These are phyloP conservation scores for Gigaspora rosea DNA, from an alignment of 192 early-diverging fungal genomes.

Conservation along the genomic window DNA sequence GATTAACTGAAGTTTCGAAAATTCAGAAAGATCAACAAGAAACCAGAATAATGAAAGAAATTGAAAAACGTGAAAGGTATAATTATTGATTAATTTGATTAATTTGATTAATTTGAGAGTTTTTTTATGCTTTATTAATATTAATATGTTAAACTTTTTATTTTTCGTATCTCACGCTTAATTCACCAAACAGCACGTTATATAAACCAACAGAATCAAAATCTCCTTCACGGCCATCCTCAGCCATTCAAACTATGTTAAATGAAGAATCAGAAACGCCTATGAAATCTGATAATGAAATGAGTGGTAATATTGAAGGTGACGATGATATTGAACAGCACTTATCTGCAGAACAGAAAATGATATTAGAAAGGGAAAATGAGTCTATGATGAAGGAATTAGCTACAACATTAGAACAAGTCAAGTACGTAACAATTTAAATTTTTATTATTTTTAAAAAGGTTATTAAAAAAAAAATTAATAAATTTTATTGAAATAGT, in stretches of 20 bases:
- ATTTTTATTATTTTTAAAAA: not conserved
- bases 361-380: constrained; percentile 73
- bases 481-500: constrained; percentile 24
- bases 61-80: constrained; percentile 66
- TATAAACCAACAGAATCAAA: not conserved
- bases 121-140: not conserved
- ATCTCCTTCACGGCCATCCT: constrained; percentile 22
- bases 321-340: constrained; percentile 52
- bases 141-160: not conserved
- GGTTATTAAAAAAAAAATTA: not conserved
- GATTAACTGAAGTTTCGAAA: constrained; percentile 63
- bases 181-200: not conserved
- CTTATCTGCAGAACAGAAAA: constrained; percentile 54
- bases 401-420: constrained; percentile 67
- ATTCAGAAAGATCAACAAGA: constrained; percentile 76
- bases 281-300: not conserved
- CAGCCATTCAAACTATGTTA: constrained; percentile 5
- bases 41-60: constrained; percentile 60
- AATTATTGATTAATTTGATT: not conserved
- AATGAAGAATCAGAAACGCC: constrained; percentile 23
- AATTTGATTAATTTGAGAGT: constrained; percentile 29
- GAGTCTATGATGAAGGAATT: constrained; percentile 66
- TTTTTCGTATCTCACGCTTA: not conserved
- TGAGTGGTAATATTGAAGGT: constrained; percentile 9
- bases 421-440: constrained; percentile 40